Evolutionary conservation across 2,329 filamentous ascomycete genomes (phyloP), one percentile per base, ranked within the genome.

Genomic region (Paraphoma chrysanthemicola): DNA sequence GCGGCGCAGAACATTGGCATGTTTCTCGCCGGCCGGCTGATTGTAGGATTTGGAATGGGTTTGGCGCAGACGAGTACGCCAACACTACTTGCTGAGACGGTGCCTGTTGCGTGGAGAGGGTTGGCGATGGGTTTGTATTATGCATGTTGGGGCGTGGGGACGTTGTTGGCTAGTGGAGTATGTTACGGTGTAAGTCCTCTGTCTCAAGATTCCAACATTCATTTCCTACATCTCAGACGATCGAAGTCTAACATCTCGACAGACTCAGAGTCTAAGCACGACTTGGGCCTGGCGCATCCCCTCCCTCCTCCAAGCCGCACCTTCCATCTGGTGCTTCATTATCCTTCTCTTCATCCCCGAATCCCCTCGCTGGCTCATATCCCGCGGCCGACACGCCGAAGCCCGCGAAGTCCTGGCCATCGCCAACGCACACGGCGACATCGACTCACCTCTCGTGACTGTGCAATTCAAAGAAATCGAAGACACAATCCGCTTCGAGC

Each of bases 91-190:
- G 83, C 86, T 29, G 87, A 89, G 71, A 78, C 86, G 30, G 80
- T 84, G 2, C 86, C 88, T 60, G 86, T 86, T 0, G 80, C 82
- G 3, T 86, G 84, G 71, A 80, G 87, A 62, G 86, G 85, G 18
- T 78, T 85, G 33, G 78, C 86, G 58, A 85, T 85, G 4, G 87
- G 84, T 31, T 78, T 87, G 60, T 85, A 78, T 64, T 83, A 82
- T 61, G 75, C 74, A 7, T 78, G 77, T 56, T 81, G 77, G 76
- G 78, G 77, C 55, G 70, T 78, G 1, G 86, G 83, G 5, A 83
- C 81, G 30, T 82, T 85, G 46, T 58, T 83, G 4, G 82, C 83
- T 2, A 79, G 79, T 6, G 83, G 82, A 67, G 81, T 82, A 1
- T 82, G 81, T 1, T 78, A 79, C 59, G 73, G 75, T 74, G 33